phyloP scores from a whole-genome alignment of 805 yeast genomes.

The Saccharomycopsis sp. region DNA sequence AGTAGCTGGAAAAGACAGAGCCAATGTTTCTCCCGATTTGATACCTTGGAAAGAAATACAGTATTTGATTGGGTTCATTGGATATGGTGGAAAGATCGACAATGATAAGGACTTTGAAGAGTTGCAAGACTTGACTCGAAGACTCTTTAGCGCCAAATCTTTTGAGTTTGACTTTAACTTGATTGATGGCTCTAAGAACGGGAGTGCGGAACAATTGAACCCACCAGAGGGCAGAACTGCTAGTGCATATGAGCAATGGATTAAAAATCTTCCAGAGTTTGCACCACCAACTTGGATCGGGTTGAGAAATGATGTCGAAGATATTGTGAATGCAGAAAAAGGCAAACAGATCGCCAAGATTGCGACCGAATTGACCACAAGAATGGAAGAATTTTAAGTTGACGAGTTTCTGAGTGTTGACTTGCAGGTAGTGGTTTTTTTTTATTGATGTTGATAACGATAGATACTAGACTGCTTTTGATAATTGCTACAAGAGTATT shows the following conservation, averaged over 20 bases:
- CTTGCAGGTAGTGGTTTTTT: too few relatives aligned
- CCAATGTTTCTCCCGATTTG: constrained; percentile 36
- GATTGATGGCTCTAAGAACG: constrained; percentile 26
- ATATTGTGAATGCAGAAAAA: constrained; percentile 23
- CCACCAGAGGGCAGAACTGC: constrained; percentile 40
- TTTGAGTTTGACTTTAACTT: constrained; percentile 37
- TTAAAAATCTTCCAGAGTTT: constrained; percentile 40
- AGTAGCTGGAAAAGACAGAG: constrained; percentile 22
- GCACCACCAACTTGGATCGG: constrained; percentile 49
- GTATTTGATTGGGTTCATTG: constrained; percentile 41
- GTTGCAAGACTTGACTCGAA: constrained; percentile 30
- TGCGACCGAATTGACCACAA: too few relatives aligned
- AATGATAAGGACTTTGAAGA: constrained; percentile 31
- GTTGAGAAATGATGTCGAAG: constrained; percentile 36
- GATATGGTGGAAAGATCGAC: constrained; percentile 53
- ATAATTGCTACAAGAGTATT: too few relatives aligned
- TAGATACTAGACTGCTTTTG: too few relatives aligned
- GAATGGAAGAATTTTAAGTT: not conserved
- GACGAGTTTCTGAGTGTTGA: too few relatives aligned
- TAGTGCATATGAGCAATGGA: constrained; percentile 39
- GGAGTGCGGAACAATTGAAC: constrained; percentile 23
- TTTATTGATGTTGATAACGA: too few relatives aligned
- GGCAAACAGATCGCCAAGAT: constrained; percentile 14
- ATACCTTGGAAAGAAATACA: constrained; percentile 50
- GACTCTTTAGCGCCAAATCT: constrained; percentile 25